A percentile compares a stretch with the other conserved stretches of the same genome.
Conservation (phyloP, 305 asterid genomes). For the Fraxinus baroniana region DNA sequence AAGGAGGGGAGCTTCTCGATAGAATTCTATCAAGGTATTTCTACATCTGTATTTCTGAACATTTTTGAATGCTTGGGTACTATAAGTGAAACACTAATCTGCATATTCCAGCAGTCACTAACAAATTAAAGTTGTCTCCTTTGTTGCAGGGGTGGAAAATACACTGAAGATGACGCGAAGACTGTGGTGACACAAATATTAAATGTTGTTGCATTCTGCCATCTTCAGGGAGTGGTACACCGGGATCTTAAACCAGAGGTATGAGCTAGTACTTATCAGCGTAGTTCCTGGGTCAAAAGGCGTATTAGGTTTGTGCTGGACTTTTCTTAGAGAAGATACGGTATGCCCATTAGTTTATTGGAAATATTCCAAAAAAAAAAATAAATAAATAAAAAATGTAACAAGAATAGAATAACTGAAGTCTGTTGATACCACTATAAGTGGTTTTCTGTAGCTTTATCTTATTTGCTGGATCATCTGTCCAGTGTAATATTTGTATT, state of each 20-base stretch:
- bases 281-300: not conserved
- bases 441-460: not conserved
- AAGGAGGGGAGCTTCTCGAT: conserved; percentile 96
- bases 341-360: not conserved
- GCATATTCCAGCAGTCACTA: conserved; percentile 2
- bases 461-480: not conserved
- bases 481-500: not conserved
- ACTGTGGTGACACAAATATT: conserved; percentile 77
- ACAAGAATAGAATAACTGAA: not conserved
- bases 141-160: conserved; percentile 75
- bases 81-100: not conserved
- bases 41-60: not conserved
- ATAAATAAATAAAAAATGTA: not conserved
- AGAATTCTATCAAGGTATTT: conserved; percentile 81
- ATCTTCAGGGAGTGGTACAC: conserved; percentile 96
- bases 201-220: conserved; percentile 79
- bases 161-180: conserved; percentile 79
- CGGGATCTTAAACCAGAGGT: conserved; percentile 98
- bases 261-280: conserved; percentile 16
- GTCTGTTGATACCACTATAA: not conserved
- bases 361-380: not conserved
- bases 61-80: not conserved
- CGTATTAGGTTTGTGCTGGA: conserved; percentile 8
- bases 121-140: conserved; percentile 14
- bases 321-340: not conserved